Evolutionary conservation across 345 rosid genomes (phyloP), one percentile per base, ranked within the genome.

Genomic region (Pugionium dolabratum): DNA sequence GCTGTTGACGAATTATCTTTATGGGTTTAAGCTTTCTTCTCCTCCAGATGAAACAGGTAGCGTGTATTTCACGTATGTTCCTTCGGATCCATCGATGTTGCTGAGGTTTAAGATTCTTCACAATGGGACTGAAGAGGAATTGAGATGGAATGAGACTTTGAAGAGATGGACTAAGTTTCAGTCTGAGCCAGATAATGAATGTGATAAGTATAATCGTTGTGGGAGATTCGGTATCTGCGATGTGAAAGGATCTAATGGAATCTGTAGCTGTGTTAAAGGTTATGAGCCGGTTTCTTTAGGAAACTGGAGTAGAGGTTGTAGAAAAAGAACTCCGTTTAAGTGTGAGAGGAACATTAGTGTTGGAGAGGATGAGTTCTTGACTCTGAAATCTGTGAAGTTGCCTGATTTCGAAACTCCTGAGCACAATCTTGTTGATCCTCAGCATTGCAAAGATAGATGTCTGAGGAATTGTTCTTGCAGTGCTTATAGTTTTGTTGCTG

Each of bases 171-270:
- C 54, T 6, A 32, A 80, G 53, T 11, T 80, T 56, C 86, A 82
- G 35, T 0, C 33, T 3, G 80, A 83, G 71, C 97, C 90, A 26
- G 72, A 25, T 46, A 70, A 69, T 43, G 82, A 80, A 4, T 91
- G 98, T 56, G 98, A 85, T 37, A 5, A 55, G 35, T 91, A 89
- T 65, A 89, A 91, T 40, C 75, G 74, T 27, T 91, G 98, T 59
- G 98, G 98, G 25, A 65, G 75, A 51, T 84, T 85, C 52, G 92
- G 86, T 5, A 65, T 83, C 1, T 91, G 98, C 59, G 66, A 77
- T 42, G 37, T 27, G 4, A 53, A 51, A 0, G 50, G 62, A 0
- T 28, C 76, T 47, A 55, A 67, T 51, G 69, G 62, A 0, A 82
- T 63, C 36, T 88, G 98, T 59, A 66, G 66, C 5, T 86, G 96